Evolutionary conservation across 2,329 filamentous ascomycete genomes (phyloP), one percentile per base, ranked within the genome.

Genomic region (Claviceps sp.): DNA sequence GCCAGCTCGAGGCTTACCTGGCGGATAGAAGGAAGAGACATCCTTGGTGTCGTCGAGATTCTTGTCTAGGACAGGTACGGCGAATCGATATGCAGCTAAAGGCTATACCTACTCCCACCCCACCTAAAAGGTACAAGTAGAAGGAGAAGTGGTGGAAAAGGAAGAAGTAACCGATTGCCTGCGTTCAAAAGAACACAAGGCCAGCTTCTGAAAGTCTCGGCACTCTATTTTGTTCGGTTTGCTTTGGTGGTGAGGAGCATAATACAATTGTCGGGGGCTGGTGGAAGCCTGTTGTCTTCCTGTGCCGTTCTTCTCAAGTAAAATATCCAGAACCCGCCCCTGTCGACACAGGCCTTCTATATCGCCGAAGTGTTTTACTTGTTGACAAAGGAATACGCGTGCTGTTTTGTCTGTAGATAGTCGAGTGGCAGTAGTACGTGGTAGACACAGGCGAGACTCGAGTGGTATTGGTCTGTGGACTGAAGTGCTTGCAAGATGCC

Each of bases 11-110:
- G 7, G 49, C 60, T 52, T 71, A 77, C 75, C 72, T 77, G 72
- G 57, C 73, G 69, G 48, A 79, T 77, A 1, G 76, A 73, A 20
- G 76, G 76, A 22, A 79, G 65, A 38, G 69, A 68, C 34, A 75
- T 61, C 53, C 64, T 62, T 55, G 54, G 56, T 58, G 54, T 60
- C 57, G 45, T 55, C 56, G 20, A 50, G 57, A 51, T 24, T 54
- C 44, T 56, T 62, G 57, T 53, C 56, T 58, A 55, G 60, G 52
- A 55, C 57, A 58, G 55, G 59, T 55, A 57, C 62, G 55, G 55
- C 55, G 57, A 63, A 54, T 62, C 55, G 56, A 56, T 57, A 58
- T 60, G 60, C 61, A 63, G 60, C 53, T 60, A 58, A 56, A 63
- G 63, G 61, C 67, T 70, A 65, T 66, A 62, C 69, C 70, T 70